Evolutionary conservation across 495 filamentous ascomycete species (phyloP), one percentile per base, ranked within the genome.

Genomic region (Sordaria brevicollis): DNA sequence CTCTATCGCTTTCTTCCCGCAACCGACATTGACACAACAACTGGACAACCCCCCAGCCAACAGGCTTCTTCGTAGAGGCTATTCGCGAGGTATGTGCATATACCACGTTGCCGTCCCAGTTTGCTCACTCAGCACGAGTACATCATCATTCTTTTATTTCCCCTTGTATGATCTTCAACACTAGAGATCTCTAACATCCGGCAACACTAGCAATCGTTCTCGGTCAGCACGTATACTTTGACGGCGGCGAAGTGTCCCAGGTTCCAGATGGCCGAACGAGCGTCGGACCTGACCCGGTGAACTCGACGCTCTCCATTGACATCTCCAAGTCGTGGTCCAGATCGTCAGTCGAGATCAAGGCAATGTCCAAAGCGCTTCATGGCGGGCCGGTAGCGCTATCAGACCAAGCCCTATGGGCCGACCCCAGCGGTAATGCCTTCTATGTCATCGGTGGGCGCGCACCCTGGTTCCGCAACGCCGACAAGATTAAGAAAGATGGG

Each of bases 151-250:
- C n/a, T n/a, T n/a, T n/a, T n/a, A n/a, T n/a, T n/a, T n/a, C n/a
- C n/a, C n/a, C n/a, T n/a, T n/a, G n/a, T n/a, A n/a, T n/a, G n/a
- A n/a, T n/a, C n/a, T n/a, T n/a, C n/a, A n/a, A n/a, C n/a, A n/a
- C n/a, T n/a, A n/a, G n/a, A n/a, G n/a, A n/a, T n/a, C n/a, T n/a
- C n/a, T n/a, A n/a, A n/a, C n/a, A n/a, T n/a, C n/a, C n/a, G n/a
- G n/a, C n/a, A n/a, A n/a, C n/a, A n/a, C n/a, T n/a, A n/a, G n/a
- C n/a, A n/a, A n/a, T n/a, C n/a, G n/a, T n/a, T n/a, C n/a, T n/a
- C n/a, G n/a, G n/a, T n/a, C n/a, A n/a, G n/a, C n/a, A 74, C 39
- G 66, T 74, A 1, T 74, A 74, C 41, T 3, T 74, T 7, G 73
- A 74, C 11, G 73, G 73, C 13, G 73, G 73, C 3, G 70, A 74